phyloP scores from a whole-genome alignment of 306 rosid genomes.

The Canavalia gladiata region DNA sequence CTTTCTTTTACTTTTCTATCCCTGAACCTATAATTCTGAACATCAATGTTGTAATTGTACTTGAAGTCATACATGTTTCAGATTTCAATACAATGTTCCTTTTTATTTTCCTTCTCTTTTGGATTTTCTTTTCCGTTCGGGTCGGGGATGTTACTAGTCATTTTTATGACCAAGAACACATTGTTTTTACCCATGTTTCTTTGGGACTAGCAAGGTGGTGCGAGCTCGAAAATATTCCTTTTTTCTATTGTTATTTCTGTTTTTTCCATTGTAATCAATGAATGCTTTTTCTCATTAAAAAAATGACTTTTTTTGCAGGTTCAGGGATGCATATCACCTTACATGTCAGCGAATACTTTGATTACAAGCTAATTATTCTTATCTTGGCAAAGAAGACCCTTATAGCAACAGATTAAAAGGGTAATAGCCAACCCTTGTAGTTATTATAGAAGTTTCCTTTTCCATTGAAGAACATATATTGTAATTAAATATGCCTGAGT shows the following conservation, averaged over 20 bases:
- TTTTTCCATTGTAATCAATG: not conserved
- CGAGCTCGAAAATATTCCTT: not conserved
- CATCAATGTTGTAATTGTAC: not conserved
- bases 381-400: not conserved
- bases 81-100: too few relatives aligned
- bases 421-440: not conserved
- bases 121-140: too few relatives aligned
- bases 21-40: not conserved
- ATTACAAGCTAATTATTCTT: constrained; percentile 50
- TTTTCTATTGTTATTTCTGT: not conserved
- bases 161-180: too few relatives aligned
- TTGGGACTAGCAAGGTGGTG: too few relatives aligned
- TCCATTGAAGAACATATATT: not conserved
- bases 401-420: not conserved
- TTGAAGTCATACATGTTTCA: too few relatives aligned
- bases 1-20: not conserved
- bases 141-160: too few relatives aligned
- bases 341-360: constrained; percentile 67
- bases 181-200: too few relatives aligned
- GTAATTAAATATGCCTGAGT: not conserved
- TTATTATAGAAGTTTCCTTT: constrained; percentile 31
- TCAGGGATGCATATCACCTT: constrained; percentile 80
- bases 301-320: constrained; percentile 60
- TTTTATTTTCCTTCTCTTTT: too few relatives aligned
- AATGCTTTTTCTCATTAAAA: constrained; percentile 26